A percentile compares a stretch with the other conserved stretches of the same genome.
Evolutionary conservation across 2,329 filamentous ascomycete genomes (phyloP).

Genomic region (Aphanoascus verrucosus): DNA sequence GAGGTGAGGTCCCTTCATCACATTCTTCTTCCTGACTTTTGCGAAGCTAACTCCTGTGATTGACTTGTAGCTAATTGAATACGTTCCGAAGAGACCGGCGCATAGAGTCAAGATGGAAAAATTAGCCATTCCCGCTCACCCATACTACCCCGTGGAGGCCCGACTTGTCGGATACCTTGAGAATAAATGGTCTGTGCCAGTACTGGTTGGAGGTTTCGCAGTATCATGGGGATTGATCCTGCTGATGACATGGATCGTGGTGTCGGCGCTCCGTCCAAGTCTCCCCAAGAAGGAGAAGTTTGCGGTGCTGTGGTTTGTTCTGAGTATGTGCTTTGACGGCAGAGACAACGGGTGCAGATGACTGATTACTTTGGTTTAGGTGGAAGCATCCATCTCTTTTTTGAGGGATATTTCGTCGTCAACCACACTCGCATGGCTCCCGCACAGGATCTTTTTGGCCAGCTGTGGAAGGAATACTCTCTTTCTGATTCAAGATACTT

Average conservation of each 20-base stretch:
- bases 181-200: slow-evolving; percentile 51
- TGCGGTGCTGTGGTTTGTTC: slow-evolving; percentile 62
- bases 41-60: not conserved
- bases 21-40: not conserved
- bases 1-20: not conserved
- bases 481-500: slow-evolving; percentile 80
- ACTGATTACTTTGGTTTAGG: slow-evolving; percentile 21
- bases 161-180: slow-evolving; percentile 53
- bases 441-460: slow-evolving; percentile 63
- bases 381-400: slow-evolving; percentile 58
- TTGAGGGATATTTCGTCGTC: slow-evolving; percentile 73
- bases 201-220: slow-evolving; percentile 51
- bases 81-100: not conserved
- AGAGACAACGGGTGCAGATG: slow-evolving; percentile 4
- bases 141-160: slow-evolving; percentile 60
- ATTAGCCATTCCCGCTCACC: slow-evolving; percentile 39
- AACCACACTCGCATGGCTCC: slow-evolving; percentile 56
- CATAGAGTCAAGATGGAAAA: slow-evolving; percentile 13
- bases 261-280: slow-evolving; percentile 44
- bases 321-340: slow-evolving; percentile 48
- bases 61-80: not conserved
- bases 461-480: slow-evolving; percentile 89
- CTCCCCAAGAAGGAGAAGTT: slow-evolving; percentile 46
- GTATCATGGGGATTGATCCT: slow-evolving; percentile 49
- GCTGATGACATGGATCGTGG: slow-evolving; percentile 43